Evolutionary conservation across 2,329 filamentous ascomycete species (phyloP).

Genomic region (Aspergillus niger): DNA sequence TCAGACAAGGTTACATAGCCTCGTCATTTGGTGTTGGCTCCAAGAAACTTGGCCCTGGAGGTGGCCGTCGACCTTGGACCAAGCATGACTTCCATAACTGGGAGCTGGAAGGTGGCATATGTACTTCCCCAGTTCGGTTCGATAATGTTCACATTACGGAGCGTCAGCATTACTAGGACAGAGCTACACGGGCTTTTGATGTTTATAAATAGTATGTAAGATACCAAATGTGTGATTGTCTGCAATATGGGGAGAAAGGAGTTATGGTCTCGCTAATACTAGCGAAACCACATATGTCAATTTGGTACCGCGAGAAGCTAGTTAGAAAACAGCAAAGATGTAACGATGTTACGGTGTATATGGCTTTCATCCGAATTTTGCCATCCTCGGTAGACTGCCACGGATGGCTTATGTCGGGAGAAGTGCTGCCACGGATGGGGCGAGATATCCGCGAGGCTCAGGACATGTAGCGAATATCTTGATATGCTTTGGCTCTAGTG

Average conservation of each 20-base stretch:
- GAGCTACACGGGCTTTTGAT: not conserved
- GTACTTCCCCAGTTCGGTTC: conserved; percentile 28
- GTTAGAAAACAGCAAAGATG: not conserved
- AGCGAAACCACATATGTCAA: not conserved
- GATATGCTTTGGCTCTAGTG: not conserved
- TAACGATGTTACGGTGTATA: not conserved
- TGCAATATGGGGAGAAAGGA: too few relatives aligned
- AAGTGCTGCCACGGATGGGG: not conserved
- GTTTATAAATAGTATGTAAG: not conserved
- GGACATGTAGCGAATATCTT: not conserved
- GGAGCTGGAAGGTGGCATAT: conserved; percentile 35
- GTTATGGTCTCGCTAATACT: too few relatives aligned
- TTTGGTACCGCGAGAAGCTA: not conserved
- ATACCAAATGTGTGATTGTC: too few relatives aligned
- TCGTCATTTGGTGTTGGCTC: conserved; percentile 45
- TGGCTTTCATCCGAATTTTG: not conserved
- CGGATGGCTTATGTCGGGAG: not conserved
- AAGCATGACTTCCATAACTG: conserved; percentile 24
- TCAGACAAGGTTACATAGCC: conserved; percentile 60
- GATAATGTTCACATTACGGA: conserved; percentile 15
- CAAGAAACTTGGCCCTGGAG: conserved; percentile 25
- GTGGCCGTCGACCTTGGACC: conserved; percentile 23
- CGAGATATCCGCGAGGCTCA: not conserved
- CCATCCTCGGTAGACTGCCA: not conserved
- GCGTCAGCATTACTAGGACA: conserved; percentile 11